These are phyloP conservation scores for Cyberlindnera japonica DNA, from an alignment of 805 yeast genomes.

Conservation along the genomic window DNA sequence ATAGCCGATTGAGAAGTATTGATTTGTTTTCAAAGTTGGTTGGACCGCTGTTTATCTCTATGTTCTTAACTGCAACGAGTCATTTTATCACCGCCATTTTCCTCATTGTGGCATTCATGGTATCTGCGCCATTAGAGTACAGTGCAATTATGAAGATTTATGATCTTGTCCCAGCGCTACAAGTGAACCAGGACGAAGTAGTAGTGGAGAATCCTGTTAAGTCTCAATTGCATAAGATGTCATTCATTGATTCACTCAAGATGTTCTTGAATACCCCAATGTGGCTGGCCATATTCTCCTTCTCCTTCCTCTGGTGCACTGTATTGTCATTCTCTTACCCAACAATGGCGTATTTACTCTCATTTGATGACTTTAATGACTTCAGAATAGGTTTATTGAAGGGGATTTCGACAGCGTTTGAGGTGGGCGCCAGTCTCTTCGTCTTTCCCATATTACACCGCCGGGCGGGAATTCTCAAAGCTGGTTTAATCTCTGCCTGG, in stretches of 20 bases:
- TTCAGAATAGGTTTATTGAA: slow-evolving; percentile 32
- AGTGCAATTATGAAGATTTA: slow-evolving; percentile 33
- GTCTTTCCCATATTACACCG: slow-evolving; percentile 29
- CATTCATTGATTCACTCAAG: slow-evolving; percentile 13
- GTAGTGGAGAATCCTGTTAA: not conserved
- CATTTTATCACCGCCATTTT: slow-evolving; percentile 26
- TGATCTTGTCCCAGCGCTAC: slow-evolving; percentile 28
- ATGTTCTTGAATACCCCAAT: slow-evolving; percentile 27
- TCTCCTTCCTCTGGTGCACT: slow-evolving; percentile 32
- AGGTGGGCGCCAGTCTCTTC: slow-evolving; percentile 31
- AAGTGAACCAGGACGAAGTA: slow-evolving; percentile 1
- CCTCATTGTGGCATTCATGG: slow-evolving; percentile 28
- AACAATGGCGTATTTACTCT: slow-evolving; percentile 34
- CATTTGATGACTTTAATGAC: slow-evolving; percentile 29
- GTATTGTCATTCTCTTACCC: slow-evolving; percentile 37
- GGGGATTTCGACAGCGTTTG: slow-evolving; percentile 32
- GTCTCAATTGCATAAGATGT: slow-evolving; percentile 2
- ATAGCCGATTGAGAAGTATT: slow-evolving; percentile 35
- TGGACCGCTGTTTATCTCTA: slow-evolving; percentile 36
- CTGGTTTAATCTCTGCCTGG: slow-evolving; percentile 31
- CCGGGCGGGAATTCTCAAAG: slow-evolving; percentile 27
- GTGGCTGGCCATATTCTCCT: slow-evolving; percentile 30
- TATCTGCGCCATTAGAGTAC: slow-evolving; percentile 33
- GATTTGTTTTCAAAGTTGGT: slow-evolving; percentile 36
- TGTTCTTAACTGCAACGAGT: slow-evolving; percentile 26